These are phyloP conservation scores for Nicotiana rustica DNA, from an alignment of 305 asterid species.

Conservation along the genomic window DNA sequence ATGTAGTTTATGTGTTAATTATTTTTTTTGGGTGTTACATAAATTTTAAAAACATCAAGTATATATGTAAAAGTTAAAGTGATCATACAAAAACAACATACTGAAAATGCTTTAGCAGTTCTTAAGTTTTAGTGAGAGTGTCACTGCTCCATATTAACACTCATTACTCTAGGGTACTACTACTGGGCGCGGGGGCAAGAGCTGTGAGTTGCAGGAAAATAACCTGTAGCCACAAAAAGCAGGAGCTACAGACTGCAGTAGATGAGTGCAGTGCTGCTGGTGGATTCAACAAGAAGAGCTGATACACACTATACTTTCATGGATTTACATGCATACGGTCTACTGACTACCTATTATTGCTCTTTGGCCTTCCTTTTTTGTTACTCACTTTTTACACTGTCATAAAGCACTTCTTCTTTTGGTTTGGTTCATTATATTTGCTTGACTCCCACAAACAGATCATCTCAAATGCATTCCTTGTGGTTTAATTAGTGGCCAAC, in stretches of 20 bases:
- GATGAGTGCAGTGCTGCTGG: background rate
- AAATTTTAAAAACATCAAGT: no score
- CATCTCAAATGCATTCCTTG: background rate
- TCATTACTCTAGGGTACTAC: background rate
- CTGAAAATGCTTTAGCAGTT: no score
- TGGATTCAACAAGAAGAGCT: background rate
- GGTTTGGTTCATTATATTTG: background rate
- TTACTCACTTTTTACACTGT: slow-evolving; percentile 5
- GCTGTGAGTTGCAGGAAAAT: background rate
- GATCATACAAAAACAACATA: no score
- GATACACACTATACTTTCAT: slow-evolving; percentile 18
- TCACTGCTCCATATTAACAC: background rate
- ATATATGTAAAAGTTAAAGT: no score
- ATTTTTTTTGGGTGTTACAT: no score
- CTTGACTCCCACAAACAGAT: slow-evolving; percentile 23
- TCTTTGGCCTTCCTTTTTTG: slow-evolving; percentile 10
- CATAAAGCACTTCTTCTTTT: slow-evolving; percentile 33
- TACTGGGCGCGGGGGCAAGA: background rate
- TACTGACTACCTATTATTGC: slow-evolving; percentile 25
- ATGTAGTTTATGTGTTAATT: no score
- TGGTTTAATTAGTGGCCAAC: slow-evolving; percentile 1
- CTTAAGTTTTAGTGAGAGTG: background rate
- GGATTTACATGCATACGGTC: slow-evolving; percentile 3
- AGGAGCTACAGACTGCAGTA: background rate
- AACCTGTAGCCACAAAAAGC: background rate